A percentile compares a stretch with the other conserved stretches of the same genome.
Evolutionary conservation across 495 filamentous ascomycete species (phyloP).

Genomic region (Annulohypoxylon maeteangense): DNA sequence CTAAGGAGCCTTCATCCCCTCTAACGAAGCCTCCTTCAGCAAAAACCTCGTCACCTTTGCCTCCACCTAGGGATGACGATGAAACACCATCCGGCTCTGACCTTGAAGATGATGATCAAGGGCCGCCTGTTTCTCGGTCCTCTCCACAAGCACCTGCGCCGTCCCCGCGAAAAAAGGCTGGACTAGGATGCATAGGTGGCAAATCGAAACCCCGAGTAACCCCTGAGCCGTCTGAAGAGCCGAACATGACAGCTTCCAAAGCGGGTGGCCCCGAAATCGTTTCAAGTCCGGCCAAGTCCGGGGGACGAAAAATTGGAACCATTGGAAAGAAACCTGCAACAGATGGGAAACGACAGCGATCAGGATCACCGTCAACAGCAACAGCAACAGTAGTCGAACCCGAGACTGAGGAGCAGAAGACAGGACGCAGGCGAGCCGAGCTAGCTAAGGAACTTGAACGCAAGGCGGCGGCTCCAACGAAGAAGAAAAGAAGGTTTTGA

Average conservation of each 20-base stretch:
- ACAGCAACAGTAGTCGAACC: slow-evolving; percentile 19
- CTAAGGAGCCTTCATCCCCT: slow-evolving; percentile 24
- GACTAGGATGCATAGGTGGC: slow-evolving; percentile 59
- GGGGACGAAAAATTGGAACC: slow-evolving; percentile 45
- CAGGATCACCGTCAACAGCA: slow-evolving; percentile 24
- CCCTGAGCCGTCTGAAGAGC: slow-evolving; percentile 41
- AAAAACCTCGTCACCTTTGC: slow-evolving; percentile 18
- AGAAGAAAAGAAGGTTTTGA: slow-evolving; percentile 74
- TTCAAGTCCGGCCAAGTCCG: slow-evolving; percentile 39
- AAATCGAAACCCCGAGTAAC: slow-evolving; percentile 36
- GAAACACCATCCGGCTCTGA: slow-evolving; percentile 58
- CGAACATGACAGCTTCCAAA: slow-evolving; percentile 35
- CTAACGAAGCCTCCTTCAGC: slow-evolving; percentile 1
- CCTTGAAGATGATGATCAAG: slow-evolving; percentile 18
- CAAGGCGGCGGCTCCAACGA: slow-evolving; percentile 70
- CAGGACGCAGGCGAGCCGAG: slow-evolving; percentile 70
- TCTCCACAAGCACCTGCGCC: slow-evolving; percentile 39
- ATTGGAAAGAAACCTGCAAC: slow-evolving; percentile 49
- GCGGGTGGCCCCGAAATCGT: slow-evolving; percentile 27
- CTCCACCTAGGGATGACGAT: slow-evolving; percentile 36
- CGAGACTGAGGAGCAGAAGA: slow-evolving; percentile 60
- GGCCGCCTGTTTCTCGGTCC: background rate
- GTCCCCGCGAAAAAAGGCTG: slow-evolving; percentile 39
- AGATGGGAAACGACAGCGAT: slow-evolving; percentile 34
- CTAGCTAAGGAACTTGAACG: slow-evolving; percentile 72